Base-by-base conservation (phyloP, 2,329 filamentous ascomycete species). In the Xylaria hypoxylon region DNA sequence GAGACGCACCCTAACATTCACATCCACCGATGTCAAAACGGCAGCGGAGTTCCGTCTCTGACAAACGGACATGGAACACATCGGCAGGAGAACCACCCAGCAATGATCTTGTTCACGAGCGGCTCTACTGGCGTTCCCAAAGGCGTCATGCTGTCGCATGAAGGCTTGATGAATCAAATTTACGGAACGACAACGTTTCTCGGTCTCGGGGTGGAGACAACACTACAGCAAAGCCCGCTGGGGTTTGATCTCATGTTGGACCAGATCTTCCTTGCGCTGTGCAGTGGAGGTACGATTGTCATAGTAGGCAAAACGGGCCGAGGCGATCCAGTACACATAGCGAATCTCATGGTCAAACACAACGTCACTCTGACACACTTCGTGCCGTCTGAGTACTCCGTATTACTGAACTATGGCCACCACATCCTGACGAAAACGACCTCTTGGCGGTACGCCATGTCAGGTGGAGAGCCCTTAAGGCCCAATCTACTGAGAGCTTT, bases 141-240 rank as follows among this genome's bases (percentile, higher is more conserved):
- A 5, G 63, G 63, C n/a, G 58, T 61, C 8, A 3, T 52, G 10
- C 13, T 65, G 17, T n/a, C 24, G 1, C 62, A 64, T 5, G 15
- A 17, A 2, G 22, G 38, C n/a, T 7, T 67, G 2, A 8, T 4
- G 3, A 66, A 59, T 3, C 59, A 62, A n/a, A 42, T 62, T 13
- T 42, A 38, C 13, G 45, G 17, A 5, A 66, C 26, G 11, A 57
- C 33, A 1, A 7, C 22, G 2, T 68, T 52, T 8, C 40, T 55
- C 7, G 52, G 56, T 13, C 45, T 67, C n/a, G 62, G 64, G 6
- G 50, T 22, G 0, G 64, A 67, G 24, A 62, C 53, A 0, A 71
- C 78, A 5, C 69, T 82, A 4, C 79, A 81, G 60, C 79, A 82
- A 53, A 78, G 68, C 40, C 62, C 77, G 1, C 68, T 75, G 13